A percentile compares a stretch with the other conserved stretches of the same genome.
These are phyloP conservation scores for Chaetothyriales sp. DNA, from an alignment of 2,329 filamentous ascomycete species.

Conservation along the genomic window DNA sequence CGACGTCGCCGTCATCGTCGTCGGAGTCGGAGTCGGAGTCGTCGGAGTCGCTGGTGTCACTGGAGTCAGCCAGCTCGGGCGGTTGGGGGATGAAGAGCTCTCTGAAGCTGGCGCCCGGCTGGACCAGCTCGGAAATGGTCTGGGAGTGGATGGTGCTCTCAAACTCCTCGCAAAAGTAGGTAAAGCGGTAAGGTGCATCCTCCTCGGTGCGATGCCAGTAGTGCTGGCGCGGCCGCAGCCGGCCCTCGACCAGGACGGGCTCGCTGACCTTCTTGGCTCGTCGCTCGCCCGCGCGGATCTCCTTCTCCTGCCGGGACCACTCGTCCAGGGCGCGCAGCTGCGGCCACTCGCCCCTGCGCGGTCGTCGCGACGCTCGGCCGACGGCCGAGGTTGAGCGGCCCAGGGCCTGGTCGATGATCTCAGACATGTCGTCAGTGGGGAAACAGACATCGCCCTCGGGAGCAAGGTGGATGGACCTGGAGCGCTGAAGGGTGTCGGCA, in stretches of 20 bases:
- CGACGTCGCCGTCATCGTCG: slow-evolving; percentile 2
- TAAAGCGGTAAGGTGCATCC: slow-evolving; percentile 85
- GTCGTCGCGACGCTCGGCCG: slow-evolving; percentile 33
- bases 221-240: slow-evolving; percentile 58
- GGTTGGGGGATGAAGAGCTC: slow-evolving; percentile 88
- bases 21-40: too few relatives aligned
- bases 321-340: slow-evolving; percentile 73
- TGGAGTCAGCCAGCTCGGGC: slow-evolving; percentile 58
- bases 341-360: slow-evolving; percentile 67
- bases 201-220: slow-evolving; percentile 81
- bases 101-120: slow-evolving; percentile 68
- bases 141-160: slow-evolving; percentile 92
- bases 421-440: slow-evolving; percentile 63
- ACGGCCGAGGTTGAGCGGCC: slow-evolving; percentile 36
- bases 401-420: slow-evolving; percentile 64
- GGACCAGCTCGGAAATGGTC: slow-evolving; percentile 82
- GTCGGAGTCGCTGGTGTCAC: slow-evolving; percentile 56
- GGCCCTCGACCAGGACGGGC: slow-evolving; percentile 79
- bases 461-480: slow-evolving; percentile 45
- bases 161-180: slow-evolving; percentile 97
- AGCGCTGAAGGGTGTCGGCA: slow-evolving; percentile 19
- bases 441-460: slow-evolving; percentile 88
- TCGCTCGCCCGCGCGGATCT: slow-evolving; percentile 66
- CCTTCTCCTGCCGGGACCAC: slow-evolving; percentile 83
- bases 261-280: slow-evolving; percentile 79